Percentiles rank a stretch among this genome's conserved stretches.
phyloP scores from a whole-genome alignment of 768 basidiomycete genomes.

The Panus rudis region DNA sequence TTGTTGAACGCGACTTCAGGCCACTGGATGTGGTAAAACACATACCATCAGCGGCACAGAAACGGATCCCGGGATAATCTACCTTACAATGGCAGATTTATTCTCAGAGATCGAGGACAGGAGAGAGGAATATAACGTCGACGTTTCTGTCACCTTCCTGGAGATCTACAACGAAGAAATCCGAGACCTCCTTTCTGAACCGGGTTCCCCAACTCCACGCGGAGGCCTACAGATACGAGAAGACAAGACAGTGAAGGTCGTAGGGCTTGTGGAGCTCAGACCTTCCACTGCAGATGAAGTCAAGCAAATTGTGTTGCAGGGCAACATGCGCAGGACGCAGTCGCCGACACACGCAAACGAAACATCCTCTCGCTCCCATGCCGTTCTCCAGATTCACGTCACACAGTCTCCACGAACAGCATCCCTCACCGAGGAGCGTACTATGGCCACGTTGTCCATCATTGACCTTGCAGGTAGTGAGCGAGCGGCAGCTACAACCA shows the following conservation, averaged over 20 bases:
- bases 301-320: slow-evolving; percentile 84
- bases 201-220: slow-evolving; percentile 53
- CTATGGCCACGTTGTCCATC: slow-evolving; percentile 89
- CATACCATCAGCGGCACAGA: slow-evolving; percentile 96
- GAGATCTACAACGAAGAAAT: slow-evolving; percentile 99
- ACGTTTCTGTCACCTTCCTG: slow-evolving; percentile 90
- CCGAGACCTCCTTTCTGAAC: slow-evolving; percentile 84
- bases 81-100: slow-evolving; percentile 94
- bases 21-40: slow-evolving; percentile 99
- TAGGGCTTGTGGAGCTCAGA: slow-evolving; percentile 73
- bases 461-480: slow-evolving; percentile 98
- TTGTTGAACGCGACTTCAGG: slow-evolving; percentile 41
- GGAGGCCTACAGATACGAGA: slow-evolving; percentile 93
- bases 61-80: slow-evolving; percentile 86
- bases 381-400: slow-evolving; percentile 94
- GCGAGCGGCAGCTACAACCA: slow-evolving; percentile 90
- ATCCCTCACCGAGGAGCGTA: slow-evolving; percentile 72
- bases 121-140: slow-evolving; percentile 75
- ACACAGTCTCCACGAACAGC: slow-evolving; percentile 82
- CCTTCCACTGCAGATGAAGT: slow-evolving; percentile 88
- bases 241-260: slow-evolving; percentile 88
- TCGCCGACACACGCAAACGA: slow-evolving; percentile 95
- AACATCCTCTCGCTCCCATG: slow-evolving; percentile 94
- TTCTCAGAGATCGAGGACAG: slow-evolving; percentile 90
- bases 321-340: slow-evolving; percentile 84